Evolutionary conservation across 805 yeast species (phyloP).

Genomic region (Wickerhamomyces kurtzmanii): DNA sequence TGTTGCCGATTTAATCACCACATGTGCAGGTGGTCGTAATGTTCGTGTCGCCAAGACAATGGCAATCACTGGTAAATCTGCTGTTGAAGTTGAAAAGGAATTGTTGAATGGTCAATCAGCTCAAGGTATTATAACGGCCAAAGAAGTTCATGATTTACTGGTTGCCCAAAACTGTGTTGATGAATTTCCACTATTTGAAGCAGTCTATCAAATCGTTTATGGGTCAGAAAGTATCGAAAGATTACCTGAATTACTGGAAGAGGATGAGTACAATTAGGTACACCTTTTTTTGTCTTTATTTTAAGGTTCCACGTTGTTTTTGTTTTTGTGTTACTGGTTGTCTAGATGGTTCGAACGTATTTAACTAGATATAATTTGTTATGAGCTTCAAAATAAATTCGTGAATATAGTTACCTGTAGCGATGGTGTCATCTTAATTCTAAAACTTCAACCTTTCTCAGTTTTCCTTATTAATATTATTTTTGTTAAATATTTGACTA

Average conservation of each 20-base stretch:
- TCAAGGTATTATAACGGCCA: constrained; percentile 87
- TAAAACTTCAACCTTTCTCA: no score
- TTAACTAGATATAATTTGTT: no score
- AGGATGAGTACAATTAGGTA: constrained; percentile 10
- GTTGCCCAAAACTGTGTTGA: constrained; percentile 17
- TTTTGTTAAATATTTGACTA: no score
- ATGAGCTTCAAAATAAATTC: no score
- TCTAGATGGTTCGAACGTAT: no score
- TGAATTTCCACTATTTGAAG: constrained; percentile 66
- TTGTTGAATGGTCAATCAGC: constrained; percentile 93
- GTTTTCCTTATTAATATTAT: no score
- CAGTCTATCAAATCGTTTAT: constrained; percentile 75
- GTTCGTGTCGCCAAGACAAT: constrained; percentile 82
- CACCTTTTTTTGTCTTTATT: no score
- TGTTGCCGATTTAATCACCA: constrained; percentile 95
- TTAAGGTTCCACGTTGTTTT: no score
- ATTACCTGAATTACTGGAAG: constrained; percentile 63
- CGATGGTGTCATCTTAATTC: no score
- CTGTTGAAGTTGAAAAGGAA: constrained; percentile 75
- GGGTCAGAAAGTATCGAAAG: constrained; percentile 65
- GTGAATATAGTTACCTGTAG: no score
- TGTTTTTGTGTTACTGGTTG: no score
- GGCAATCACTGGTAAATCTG: constrained; percentile 71
- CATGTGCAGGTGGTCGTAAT: constrained; percentile 97
- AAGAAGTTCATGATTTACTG: constrained; percentile 73